Conservation (phyloP, 257 asterid species). For the Petunia axillaris region DNA sequence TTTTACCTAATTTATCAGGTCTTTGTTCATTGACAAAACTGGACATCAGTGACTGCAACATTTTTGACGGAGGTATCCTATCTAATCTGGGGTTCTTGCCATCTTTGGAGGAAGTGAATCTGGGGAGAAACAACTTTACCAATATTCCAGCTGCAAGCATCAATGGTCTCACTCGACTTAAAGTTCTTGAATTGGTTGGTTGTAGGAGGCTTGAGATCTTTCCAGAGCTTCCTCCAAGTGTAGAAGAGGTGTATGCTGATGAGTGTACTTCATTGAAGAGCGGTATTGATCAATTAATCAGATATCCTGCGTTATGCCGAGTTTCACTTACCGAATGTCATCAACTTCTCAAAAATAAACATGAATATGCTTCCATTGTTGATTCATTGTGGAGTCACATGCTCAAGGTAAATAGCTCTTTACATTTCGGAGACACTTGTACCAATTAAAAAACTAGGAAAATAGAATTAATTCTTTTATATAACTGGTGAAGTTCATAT, state of each 20-base stretch:
- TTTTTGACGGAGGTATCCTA: background rate
- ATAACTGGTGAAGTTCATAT: no score
- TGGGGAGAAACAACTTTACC: constrained; percentile 15
- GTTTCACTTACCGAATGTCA: constrained; percentile 13
- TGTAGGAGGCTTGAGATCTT: constrained; percentile 10
- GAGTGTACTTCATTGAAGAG: constrained; percentile 27
- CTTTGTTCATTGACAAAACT: constrained; percentile 24
- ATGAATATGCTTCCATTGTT: background rate
- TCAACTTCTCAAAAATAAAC: background rate
- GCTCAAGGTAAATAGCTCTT: constrained; percentile 20
- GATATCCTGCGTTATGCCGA: background rate
- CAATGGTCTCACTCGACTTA: constrained; percentile 24
- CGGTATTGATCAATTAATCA: background rate
- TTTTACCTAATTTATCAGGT: background rate
- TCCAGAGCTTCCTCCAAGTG: constrained; percentile 26
- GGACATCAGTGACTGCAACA: constrained; percentile 25
- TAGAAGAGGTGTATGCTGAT: constrained; percentile 4
- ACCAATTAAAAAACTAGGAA: no score
- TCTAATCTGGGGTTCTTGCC: constrained; percentile 13
- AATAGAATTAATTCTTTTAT: no score
- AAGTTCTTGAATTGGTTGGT: constrained; percentile 15
- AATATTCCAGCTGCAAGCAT: constrained; percentile 16
- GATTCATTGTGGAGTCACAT: constrained; percentile 23
- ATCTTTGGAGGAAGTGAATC: constrained; percentile 21
- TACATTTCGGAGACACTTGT: background rate